These are phyloP conservation scores for Mucor ambiguus DNA, from an alignment of 371 early-diverging fungal species.

Conservation along the genomic window DNA sequence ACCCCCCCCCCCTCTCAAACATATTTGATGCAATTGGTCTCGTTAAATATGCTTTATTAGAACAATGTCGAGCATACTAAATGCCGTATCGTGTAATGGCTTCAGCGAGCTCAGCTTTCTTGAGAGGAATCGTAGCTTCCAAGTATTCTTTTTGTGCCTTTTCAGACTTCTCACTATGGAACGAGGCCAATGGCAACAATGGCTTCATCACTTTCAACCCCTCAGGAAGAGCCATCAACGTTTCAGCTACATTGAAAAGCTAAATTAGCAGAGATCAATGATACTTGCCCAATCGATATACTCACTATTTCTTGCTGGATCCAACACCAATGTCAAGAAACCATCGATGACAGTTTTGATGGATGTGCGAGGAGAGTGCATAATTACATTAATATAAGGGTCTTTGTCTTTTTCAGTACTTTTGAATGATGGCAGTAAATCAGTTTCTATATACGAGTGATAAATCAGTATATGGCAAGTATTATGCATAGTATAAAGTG, in stretches of 20 bases:
- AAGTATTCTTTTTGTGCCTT: not conserved
- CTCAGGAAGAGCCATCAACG: conserved; percentile 23
- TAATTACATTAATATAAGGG: conserved; percentile 13
- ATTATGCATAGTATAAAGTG: not conserved
- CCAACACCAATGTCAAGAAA: conserved; percentile 50
- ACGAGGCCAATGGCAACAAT: not conserved
- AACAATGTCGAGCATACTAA: not conserved
- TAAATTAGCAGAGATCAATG: not conserved
- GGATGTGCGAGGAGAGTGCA: conserved; percentile 30
- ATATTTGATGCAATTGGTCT: not conserved
- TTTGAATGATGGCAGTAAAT: not conserved
- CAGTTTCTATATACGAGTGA: not conserved
- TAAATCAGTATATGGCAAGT: not conserved
- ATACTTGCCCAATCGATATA: not conserved
- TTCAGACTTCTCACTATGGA: not conserved
- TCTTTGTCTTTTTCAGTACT: not conserved
- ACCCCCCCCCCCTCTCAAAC: no score
- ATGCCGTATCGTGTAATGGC: conserved; percentile 3
- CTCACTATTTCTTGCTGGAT: conserved; percentile 47
- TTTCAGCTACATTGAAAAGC: not conserved
- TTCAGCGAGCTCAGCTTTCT: not conserved
- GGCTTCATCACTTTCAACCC: conserved; percentile 15
- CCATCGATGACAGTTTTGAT: conserved; percentile 59
- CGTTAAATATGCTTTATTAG: not conserved
- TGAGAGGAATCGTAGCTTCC: not conserved